Evolutionary conservation across 169 alveolate genomes (phyloP), one percentile per base, ranked within the genome.

Genomic region (Plasmodium sp.): DNA sequence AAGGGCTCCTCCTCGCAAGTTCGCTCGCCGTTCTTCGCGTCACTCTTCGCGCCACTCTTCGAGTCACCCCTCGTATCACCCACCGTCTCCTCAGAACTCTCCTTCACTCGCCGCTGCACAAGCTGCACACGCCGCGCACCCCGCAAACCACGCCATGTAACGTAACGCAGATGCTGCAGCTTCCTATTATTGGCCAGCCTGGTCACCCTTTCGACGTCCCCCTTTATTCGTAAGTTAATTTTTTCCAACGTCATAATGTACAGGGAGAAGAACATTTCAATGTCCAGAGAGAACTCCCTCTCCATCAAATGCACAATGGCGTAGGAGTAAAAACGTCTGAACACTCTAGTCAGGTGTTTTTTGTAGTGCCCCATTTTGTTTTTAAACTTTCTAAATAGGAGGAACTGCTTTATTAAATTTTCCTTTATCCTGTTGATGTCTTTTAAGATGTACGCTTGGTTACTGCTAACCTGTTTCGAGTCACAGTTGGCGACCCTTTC

Each of bases 191-290:
- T 56, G 41, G 31, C 41, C 39, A 90, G 16, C 18, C 31, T 58
- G 27, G 58, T 71, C 83, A 80, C 80, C 10, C 36, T 79, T 90
- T 80, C 84, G 22, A 90, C 67, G 16, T 62, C 56, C 12, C 72
- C 51, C 54, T 58, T 41, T 62, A 90, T 90, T 80, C 74, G 62
- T 45, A 80, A 67, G 18, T 90, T 79, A 36, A 74, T 80, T 73
- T 43, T 90, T 80, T 90, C 94, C 67, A 90, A 41, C 43, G 18
- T 80, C 82, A 62, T 90, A 79, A 90, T 90, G 33, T 90, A 90
- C 67, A 58, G n/a, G 10, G 94, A 90, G 39, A 90, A 90, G 31
- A 90, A 80, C n/a, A 90, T 80, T 62, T 90, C 94, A 14, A 80
- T 80, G 5, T 62, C 77, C 43, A 90, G 51, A n/a, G 91, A 80